phyloP scores from a whole-genome alignment of 1,284 basidiomycete species.

The Papiliotrema fonsecae region DNA sequence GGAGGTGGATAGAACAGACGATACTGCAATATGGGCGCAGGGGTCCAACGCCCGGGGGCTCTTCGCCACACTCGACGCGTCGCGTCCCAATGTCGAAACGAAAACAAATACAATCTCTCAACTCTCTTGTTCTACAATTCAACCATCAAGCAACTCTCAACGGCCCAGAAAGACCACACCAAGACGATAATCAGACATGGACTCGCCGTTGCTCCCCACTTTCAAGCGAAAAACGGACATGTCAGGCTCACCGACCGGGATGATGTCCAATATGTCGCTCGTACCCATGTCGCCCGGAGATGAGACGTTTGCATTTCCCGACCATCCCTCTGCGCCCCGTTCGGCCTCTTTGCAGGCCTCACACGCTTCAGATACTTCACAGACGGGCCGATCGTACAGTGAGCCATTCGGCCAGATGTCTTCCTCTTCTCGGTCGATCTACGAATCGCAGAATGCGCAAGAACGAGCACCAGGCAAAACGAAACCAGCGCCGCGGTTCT shows the following conservation, averaged over 20 bases:
- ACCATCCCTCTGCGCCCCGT: not conserved
- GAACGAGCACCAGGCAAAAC: not conserved
- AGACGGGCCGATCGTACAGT: not conserved
- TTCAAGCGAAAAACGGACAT: constrained; percentile 3
- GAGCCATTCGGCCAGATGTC: not conserved
- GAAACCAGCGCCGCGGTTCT: constrained; percentile 2
- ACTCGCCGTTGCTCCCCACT: constrained; percentile 7
- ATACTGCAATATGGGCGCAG: no score
- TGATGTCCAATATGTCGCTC: constrained; percentile 2
- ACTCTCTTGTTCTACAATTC: no score
- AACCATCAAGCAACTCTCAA: no score
- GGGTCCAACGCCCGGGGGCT: not conserved
- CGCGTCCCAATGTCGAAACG: no score
- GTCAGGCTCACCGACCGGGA: not conserved
- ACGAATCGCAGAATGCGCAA: not conserved
- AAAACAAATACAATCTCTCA: no score
- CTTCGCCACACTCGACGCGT: not conserved
- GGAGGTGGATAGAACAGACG: no score
- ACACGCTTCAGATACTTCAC: no score
- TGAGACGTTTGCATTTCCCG: not conserved
- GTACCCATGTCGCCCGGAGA: constrained; percentile 5
- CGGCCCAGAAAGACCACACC: no score
- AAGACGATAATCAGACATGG: no score
- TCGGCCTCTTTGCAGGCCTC: not conserved
- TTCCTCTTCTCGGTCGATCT: not conserved